Base-by-base conservation (phyloP, 176 grass and related monocot genomes). In the Aechmea fasciata region DNA sequence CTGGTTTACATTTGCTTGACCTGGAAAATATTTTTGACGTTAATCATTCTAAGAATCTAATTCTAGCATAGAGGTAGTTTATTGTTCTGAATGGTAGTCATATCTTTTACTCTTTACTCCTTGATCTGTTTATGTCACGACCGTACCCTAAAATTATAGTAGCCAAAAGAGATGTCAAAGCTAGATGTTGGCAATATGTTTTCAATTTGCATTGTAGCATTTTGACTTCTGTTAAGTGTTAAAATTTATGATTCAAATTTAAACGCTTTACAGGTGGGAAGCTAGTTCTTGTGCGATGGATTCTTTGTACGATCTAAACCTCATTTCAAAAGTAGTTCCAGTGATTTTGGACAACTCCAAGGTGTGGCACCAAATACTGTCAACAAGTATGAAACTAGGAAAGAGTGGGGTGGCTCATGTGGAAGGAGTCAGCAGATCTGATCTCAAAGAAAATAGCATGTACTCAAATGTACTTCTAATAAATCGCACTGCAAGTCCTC, bases 401-500 rank as follows among this genome's bases (percentile, higher is more conserved):
- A 69, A 90, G 67, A 82, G 73, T 50, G 87, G 80, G 2, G 61
- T 93, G 49, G 74, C 77, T 50, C 79, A 90, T 73, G 87, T 85
- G 62, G 73, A 84, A 70, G 82, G 89, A 87, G 75, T 88, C 69
- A 81, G 74, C 71, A 89, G 84, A 70, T 63, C 48, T 77, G 87
- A 99, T 66, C 94, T 99, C 10, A 99, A 84, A 81, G 62, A 76
- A 70, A 87, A 90, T 76, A 59, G 62, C 20, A 77, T 70, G 54
- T 99, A 99, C 78, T 85, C 77, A 5, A 67, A 92, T 49, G 84
- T 83, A 54, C 72, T 99, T 22, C 72, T 99, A 48, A 88, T 99
- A 80, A 99, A 99, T 71, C 89, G 86, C 72, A 90, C 94, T 33
- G 84, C 89, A 69, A 93, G 77, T 53, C 89, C 89, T 79, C 87